Base-by-base conservation (phyloP, 805 yeast species). In the Wickerhamiella kazuoi region DNA sequence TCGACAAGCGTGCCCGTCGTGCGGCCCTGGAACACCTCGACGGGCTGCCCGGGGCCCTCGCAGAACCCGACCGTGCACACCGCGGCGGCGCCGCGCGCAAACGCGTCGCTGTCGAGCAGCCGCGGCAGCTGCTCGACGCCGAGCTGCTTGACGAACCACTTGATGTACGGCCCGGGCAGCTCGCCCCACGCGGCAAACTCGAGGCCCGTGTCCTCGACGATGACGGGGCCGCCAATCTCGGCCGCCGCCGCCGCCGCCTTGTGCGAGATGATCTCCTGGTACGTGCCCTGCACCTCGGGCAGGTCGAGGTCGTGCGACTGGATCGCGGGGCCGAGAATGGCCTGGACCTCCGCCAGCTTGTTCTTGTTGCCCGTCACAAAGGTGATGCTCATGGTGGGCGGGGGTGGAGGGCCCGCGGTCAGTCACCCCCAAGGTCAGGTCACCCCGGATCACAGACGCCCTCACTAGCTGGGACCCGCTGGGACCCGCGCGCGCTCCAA, bases 151-250 rank as follows among this genome's bases (percentile, higher is more conserved):
- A 82, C 68, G 59, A 90, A 90, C 98, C 98, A 87, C 59, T 87
- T 87, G 59, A 75, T 72, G 48, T 83, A 82, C 1, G 97, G 97
- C 19, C 99, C 99, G 3, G 99, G 99, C 37, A 90, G 68, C 14
- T 75, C 78, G 38, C 79, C 75, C 53, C 78, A 67, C 2, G 93
- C 94, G 37, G 69, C 69, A 58, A 79, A 90, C 3, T 79, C 81
- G 30, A 90, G 68, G 37, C 94, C 86, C 0, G 98, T 90, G 52
- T 90, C 99, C 55, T 90, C 99, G 3, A 86, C 95, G 41, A 90
- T 65, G 0, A 83, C 96, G 0, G 97, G 87, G 0, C 93, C 90
- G 2, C 64, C 55, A 3, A 72, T 56, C 7, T 71, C 53, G 11
- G 57, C 52, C 4, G 87, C 79, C 2, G 94, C 94, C 11, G 75